Evolutionary conservation across 768 basidiomycete species (phyloP).

Genomic region (Pleurotus ostreatus): DNA sequence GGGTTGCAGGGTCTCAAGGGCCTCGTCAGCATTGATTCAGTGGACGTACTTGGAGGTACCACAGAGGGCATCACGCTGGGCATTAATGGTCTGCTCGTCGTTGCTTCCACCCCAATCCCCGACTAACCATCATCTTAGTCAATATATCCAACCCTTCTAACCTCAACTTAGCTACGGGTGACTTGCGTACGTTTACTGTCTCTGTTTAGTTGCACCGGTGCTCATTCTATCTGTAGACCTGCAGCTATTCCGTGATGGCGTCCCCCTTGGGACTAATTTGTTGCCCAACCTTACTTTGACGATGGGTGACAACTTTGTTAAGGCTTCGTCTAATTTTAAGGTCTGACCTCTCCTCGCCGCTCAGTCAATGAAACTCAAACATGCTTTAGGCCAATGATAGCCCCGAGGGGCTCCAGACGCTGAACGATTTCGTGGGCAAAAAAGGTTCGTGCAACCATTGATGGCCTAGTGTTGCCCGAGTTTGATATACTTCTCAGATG

Average conservation of each 20-base stretch:
- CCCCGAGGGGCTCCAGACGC: constrained; percentile 55
- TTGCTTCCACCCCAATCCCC: no score
- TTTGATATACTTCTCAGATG: constrained; percentile 32
- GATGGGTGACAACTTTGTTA: constrained; percentile 57
- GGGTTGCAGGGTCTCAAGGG: constrained; percentile 62
- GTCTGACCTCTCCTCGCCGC: constrained; percentile 21
- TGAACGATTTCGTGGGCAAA: constrained; percentile 64
- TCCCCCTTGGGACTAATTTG: constrained; percentile 53
- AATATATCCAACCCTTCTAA: constrained; percentile 67
- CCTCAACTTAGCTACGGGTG: constrained; percentile 56
- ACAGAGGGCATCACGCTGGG: constrained; percentile 51
- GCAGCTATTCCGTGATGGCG: constrained; percentile 49
- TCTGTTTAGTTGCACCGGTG: not conserved
- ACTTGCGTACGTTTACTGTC: constrained; percentile 44
- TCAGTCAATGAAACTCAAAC: constrained; percentile 8
- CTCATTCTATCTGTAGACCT: constrained; percentile 33
- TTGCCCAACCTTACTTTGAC: constrained; percentile 56
- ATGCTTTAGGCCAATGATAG: constrained; percentile 50
- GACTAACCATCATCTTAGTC: constrained; percentile 28
- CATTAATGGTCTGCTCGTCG: constrained; percentile 42
- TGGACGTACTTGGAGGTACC: constrained; percentile 68
- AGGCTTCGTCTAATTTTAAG: constrained; percentile 45
- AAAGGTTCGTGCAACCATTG: constrained; percentile 32
- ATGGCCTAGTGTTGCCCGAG: not conserved
- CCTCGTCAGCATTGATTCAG: constrained; percentile 47